Evolutionary conservation across 1,284 basidiomycete species (phyloP).

Genomic region (Retiboletus flavoniger): DNA sequence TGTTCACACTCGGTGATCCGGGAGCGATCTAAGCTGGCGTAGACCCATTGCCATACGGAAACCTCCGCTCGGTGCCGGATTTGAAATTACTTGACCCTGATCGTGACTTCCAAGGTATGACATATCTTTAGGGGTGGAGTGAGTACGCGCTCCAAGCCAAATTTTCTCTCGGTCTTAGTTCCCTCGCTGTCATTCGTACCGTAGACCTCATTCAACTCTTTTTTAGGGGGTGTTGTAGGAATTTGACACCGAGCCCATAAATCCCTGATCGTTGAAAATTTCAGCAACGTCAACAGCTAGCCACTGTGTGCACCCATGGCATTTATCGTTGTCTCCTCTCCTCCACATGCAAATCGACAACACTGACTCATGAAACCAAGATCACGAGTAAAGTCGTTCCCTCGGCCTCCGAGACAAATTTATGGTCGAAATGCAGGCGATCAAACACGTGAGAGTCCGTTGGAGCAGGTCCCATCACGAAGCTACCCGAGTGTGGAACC

Average conservation of each 20-base stretch:
- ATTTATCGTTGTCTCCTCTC: too few species aligned
- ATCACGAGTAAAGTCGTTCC: neutral
- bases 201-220: neutral
- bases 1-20: neutral
- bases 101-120: neutral
- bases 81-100: conserved; percentile 17
- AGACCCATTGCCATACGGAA: conserved; percentile 3
- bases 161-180: too few species aligned
- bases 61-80: conserved; percentile 22
- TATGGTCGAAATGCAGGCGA: neutral
- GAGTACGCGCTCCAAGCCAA: too few species aligned
- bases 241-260: neutral
- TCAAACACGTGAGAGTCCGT: neutral
- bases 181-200: neutral
- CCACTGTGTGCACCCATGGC: too few species aligned
- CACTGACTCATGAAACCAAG: too few species aligned
- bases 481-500: neutral
- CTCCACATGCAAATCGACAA: too few species aligned
- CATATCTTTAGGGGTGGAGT: neutral
- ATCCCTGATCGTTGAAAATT: too few species aligned
- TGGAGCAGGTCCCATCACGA: neutral
- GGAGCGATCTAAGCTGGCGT: neutral
- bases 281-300: too few species aligned
- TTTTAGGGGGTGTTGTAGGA: neutral
- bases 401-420: too few species aligned